Evolutionary conservation across 305 asterid species (phyloP).

Genomic region (Coffea humblotiana): DNA sequence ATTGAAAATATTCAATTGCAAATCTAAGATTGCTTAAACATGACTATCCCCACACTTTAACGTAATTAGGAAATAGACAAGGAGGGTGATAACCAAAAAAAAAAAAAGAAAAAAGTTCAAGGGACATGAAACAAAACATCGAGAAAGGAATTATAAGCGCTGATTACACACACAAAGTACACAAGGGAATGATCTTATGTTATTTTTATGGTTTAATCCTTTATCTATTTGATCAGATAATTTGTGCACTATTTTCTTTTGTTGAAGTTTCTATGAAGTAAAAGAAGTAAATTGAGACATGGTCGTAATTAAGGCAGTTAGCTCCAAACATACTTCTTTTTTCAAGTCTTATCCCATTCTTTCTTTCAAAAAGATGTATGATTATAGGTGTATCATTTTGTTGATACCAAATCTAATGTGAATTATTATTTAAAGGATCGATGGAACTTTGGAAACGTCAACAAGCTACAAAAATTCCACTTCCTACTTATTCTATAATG

Average conservation of each 20-base stretch:
- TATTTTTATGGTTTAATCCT: not conserved
- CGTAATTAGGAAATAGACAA: too few species aligned
- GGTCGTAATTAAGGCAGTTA: not conserved
- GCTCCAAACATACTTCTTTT: not conserved
- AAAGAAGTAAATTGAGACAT: not conserved
- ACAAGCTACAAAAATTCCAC: not conserved
- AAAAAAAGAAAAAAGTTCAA: too few species aligned
- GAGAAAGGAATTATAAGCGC: too few species aligned
- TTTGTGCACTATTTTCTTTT: not conserved
- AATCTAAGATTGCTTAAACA: too few species aligned
- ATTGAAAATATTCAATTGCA: too few species aligned
- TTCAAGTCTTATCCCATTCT: not conserved
- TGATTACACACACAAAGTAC: not conserved
- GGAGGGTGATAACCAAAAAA: too few species aligned
- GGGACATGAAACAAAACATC: too few species aligned
- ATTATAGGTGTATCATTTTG: not conserved
- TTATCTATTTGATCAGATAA: not conserved
- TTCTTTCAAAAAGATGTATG: not conserved
- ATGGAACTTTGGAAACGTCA: not conserved
- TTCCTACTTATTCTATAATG: not conserved
- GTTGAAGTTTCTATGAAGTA: not conserved
- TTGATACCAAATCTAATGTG: slow-evolving; percentile 4
- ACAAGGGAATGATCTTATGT: not conserved
- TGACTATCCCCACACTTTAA: too few species aligned
- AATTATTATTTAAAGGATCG: not conserved